Evolutionary conservation across 176 grass and related monocot species (phyloP).

Genomic region (Raddia distichophylla): DNA sequence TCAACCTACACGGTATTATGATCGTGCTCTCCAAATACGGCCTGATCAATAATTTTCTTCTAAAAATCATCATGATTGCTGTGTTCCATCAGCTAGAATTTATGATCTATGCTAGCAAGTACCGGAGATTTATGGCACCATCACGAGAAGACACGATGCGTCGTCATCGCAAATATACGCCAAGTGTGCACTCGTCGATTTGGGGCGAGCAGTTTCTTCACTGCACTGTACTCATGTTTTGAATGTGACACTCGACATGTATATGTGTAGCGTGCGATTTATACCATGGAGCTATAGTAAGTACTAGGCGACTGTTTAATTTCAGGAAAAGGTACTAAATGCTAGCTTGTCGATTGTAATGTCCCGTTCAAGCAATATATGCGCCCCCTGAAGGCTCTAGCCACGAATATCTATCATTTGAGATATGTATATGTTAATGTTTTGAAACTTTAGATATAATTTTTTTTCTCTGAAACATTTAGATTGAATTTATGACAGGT

Average conservation of each 20-base stretch:
- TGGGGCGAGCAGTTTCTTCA: slow-evolving; percentile 19
- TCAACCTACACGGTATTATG: background rate
- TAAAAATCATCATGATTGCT: background rate
- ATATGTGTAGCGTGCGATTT: background rate
- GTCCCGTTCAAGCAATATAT: background rate
- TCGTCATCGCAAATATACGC: background rate
- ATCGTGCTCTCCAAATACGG: background rate
- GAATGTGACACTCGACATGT: background rate
- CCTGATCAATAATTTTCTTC: background rate
- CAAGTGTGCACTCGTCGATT: background rate
- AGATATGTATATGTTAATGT: too few species aligned
- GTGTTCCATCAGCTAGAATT: slow-evolving; percentile 7
- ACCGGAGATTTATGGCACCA: background rate
- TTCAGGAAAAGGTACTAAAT: too few species aligned
- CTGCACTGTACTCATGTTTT: background rate
- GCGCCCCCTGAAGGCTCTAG: too few species aligned
- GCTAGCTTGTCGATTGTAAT: background rate
- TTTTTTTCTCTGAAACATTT: too few species aligned
- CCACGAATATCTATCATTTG: too few species aligned
- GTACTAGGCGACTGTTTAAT: background rate
- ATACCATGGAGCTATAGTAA: background rate
- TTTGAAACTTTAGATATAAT: too few species aligned
- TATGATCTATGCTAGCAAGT: background rate
- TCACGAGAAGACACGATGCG: background rate
- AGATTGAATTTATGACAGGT: too few species aligned